Base-by-base conservation (phyloP, 1,139 yeast species). In the Protomyces pachydermus region DNA sequence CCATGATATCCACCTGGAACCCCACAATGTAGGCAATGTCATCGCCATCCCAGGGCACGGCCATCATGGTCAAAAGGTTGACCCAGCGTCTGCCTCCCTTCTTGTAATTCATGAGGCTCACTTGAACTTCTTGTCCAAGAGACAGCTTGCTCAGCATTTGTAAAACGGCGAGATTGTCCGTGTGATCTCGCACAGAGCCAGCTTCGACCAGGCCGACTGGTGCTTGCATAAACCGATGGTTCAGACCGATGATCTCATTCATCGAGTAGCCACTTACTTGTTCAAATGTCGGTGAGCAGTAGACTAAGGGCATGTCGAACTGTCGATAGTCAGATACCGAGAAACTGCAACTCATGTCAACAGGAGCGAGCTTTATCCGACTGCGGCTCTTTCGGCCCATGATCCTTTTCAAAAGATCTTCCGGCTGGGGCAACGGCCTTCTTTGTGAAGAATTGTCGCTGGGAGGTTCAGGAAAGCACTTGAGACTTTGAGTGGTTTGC, bases 331-430 rank as follows among this genome's bases (percentile, higher is more conserved):
- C 67, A 16, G 65, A 65, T 3, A 66, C 68, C 23, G 56, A 54
- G 54, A 66, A 66, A 12, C 67, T 56, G 54, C 68, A 66, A 12
- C 66, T 62, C 62, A 61, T 48, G 51, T 66, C 68, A 37, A 66
- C 60, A 8, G 68, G 68, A 16, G 65, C 66, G 25, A 65, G 57
- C 32, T 65, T 20, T 45, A 65, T 51, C 12, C 34, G 58, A 5
- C 18, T 18, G 28, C 65, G 66, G 20, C 34, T 16, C 28, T 38
- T 23, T 12, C 66, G 38, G 3, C 18, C 25, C 48, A 42, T 42
- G 23, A 42, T 20, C 3, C 12, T 16, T n/a, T 18, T 18, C 25
- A 42, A 18, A 1, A 42, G 48, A 42, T 42, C 48, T 18, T 42
- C 48, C 20, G 48, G 48, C 48, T 42, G 20, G 10, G 48, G 48